Evolutionary conservation across 2,329 filamentous ascomycete species (phyloP).

Genomic region (Fonsecaea pedrosoi): DNA sequence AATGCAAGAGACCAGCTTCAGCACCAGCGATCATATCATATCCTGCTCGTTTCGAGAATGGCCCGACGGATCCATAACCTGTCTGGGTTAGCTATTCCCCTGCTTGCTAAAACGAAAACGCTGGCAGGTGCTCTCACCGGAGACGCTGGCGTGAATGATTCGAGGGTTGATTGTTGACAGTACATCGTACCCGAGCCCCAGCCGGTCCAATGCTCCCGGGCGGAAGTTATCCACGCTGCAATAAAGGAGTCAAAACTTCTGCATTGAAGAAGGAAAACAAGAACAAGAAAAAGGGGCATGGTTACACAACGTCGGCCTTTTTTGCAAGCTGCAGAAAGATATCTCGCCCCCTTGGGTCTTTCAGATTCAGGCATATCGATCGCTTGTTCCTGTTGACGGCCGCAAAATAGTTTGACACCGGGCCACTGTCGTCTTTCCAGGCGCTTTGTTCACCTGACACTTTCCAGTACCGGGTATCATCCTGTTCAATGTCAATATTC

Average conservation of each 20-base stretch:
- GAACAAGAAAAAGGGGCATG: too few relatives aligned
- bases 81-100: not conserved
- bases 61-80: slow-evolving; percentile 59
- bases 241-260: too few relatives aligned
- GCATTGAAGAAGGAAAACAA: not conserved
- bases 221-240: slow-evolving; percentile 34
- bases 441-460: not conserved
- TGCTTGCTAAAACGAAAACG: not conserved
- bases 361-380: slow-evolving; percentile 30
- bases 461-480: slow-evolving; percentile 34
- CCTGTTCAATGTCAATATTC: slow-evolving; percentile 1
- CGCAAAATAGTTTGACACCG: slow-evolving; percentile 45
- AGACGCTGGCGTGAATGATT: slow-evolving; percentile 55
- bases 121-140: slow-evolving; percentile 33
- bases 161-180: slow-evolving; percentile 54
- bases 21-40: slow-evolving; percentile 31
- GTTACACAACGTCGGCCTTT: slow-evolving; percentile 2
- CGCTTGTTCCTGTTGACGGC: slow-evolving; percentile 35
- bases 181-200: slow-evolving; percentile 52
- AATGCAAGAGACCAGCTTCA: slow-evolving; percentile 29
- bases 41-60: slow-evolving; percentile 37
- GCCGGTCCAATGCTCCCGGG: slow-evolving; percentile 54
- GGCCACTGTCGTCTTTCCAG: slow-evolving; percentile 29
- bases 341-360: slow-evolving; percentile 17
- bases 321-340: not conserved